Base-by-base conservation (phyloP, 805 yeast genomes). In the Saturnispora halmiae region DNA sequence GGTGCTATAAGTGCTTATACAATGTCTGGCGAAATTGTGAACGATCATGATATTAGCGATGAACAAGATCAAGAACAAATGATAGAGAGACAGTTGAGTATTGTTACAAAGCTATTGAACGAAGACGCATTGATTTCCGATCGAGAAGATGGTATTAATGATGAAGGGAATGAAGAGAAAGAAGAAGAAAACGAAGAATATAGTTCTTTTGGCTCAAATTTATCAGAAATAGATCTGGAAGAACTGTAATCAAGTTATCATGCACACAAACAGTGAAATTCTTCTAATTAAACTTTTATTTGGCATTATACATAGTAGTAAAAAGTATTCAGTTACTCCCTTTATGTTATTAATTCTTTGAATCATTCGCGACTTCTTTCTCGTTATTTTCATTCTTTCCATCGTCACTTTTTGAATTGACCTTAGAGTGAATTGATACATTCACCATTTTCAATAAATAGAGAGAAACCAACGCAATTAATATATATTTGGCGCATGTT, bases 401-500 rank as follows among this genome's bases (percentile, higher is more conserved):
- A n/a, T n/a, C n/a, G n/a, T n/a, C n/a, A n/a, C n/a, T n/a, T n/a
- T n/a, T n/a, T n/a, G n/a, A n/a, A n/a, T n/a, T n/a, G n/a, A n/a
- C n/a, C 16, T 31, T 40, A 6, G 59, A 52, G 27, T 51, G 52
- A 33, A 60, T 55, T 7, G 61, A 49, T 20, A 60, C 41, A 51
- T 76, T 75, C 19, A 77, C 57, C 47, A 66, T 69, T 39, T 67
- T 63, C 19, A 76, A 47, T 5, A 66, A 59, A 51, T 73, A 74
- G 51, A 73, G 68, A 50, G 77, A 67, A 49, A 73, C 51, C 52
- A 84, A 65, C 0, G 79, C 84, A 24, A 70, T 54, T 46, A 81
- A 75, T 18, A 82, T 64, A 47, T 77, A 75, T 2, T 72, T 69
- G 6, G 88, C 74, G 36, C 84, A 70, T 40, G 73, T 67, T 31